phyloP scores from a whole-genome alignment of 257 asterid genomes.

The Leptodermis oblonga region DNA sequence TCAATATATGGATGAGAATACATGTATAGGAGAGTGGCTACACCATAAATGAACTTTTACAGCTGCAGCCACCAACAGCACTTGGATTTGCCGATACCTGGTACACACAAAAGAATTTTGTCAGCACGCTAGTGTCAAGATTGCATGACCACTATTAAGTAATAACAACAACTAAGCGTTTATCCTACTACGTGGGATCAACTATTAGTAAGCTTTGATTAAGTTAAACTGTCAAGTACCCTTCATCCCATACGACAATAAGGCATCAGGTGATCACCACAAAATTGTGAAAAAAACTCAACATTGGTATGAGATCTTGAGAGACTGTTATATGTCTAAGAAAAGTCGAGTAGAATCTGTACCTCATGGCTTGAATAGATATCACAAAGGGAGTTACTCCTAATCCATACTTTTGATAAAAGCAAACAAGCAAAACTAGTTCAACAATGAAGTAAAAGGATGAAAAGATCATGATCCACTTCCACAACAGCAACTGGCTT shows the following conservation, averaged over 20 bases:
- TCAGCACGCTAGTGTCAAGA: constrained; percentile 7
- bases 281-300: not conserved
- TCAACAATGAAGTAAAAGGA: not conserved
- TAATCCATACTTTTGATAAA: not conserved
- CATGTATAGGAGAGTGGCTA: constrained; percentile 25
- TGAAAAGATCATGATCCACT: not conserved
- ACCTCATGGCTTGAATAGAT: not conserved
- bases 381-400: not conserved
- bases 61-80: constrained; percentile 96
- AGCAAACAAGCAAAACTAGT: not conserved
- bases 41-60: constrained; percentile 85
- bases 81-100: constrained; percentile 92
- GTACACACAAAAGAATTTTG: constrained; percentile 3
- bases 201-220: not conserved
- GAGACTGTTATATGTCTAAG: not conserved
- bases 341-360: not conserved
- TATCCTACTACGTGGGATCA: no score
- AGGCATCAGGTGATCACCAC: not conserved
- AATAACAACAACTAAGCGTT: no score
- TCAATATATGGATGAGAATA: not conserved
- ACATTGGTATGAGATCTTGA: not conserved
- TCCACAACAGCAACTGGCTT: no score
- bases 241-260: not conserved
- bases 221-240: not conserved
- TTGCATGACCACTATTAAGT: no score